These are phyloP conservation scores for Phoenix dactylifera DNA, from an alignment of 176 grass and related monocot genomes.

Conservation along the genomic window DNA sequence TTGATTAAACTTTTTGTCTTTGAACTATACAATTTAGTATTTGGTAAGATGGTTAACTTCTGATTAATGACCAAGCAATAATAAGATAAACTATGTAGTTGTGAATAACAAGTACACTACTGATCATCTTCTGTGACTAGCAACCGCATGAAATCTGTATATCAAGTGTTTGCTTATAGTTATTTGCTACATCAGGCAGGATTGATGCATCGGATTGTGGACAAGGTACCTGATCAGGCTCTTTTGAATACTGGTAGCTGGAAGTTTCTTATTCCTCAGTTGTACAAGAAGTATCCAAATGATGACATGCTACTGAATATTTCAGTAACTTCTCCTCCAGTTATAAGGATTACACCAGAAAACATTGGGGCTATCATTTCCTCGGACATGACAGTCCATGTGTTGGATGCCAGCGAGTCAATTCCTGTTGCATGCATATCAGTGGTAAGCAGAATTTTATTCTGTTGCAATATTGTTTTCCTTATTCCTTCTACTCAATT, in stretches of 20 bases:
- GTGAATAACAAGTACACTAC: too few species aligned
- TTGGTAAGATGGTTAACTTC: too few species aligned
- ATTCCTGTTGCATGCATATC: conserved; percentile 79
- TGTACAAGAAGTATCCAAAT: conserved; percentile 65
- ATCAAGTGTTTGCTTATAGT: too few species aligned
- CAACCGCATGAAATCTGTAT: too few species aligned
- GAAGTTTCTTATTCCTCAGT: conserved; percentile 70
- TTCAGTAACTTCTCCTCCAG: conserved; percentile 63
- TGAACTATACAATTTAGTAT: too few species aligned
- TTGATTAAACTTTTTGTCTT: too few species aligned
- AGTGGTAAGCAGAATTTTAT: conserved; percentile 39
- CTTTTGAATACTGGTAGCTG: conserved; percentile 83
- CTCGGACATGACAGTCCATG: conserved; percentile 52
- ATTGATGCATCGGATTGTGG: conserved; percentile 58
- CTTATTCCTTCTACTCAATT: background rate
- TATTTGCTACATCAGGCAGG: conserved; percentile 53
- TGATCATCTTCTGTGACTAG: too few species aligned
- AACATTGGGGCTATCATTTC: conserved; percentile 56
- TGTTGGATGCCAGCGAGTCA: conserved; percentile 46
- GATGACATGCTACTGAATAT: conserved; percentile 74
- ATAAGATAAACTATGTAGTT: too few species aligned
- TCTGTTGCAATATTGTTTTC: conserved; percentile 3
- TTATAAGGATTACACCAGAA: conserved; percentile 50
- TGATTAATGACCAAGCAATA: too few species aligned
- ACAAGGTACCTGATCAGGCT: conserved; percentile 68